Evolutionary conservation across 1,139 yeast species (phyloP).

Genomic region (Hemisphaericaspora xylofermentans): DNA sequence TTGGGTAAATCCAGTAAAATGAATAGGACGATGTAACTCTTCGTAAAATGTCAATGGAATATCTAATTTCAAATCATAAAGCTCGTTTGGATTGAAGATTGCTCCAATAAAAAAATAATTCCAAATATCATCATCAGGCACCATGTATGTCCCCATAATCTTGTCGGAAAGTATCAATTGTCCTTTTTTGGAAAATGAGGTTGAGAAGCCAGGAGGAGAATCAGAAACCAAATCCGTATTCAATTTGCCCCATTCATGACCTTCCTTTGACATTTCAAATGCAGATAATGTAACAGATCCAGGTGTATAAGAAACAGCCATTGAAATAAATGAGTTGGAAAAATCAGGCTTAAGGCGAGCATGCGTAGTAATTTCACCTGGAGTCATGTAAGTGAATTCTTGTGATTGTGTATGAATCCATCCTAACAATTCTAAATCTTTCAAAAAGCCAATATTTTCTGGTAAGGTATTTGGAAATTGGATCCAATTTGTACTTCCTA

Average conservation of each 20-base stretch:
- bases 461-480: conserved; percentile 59
- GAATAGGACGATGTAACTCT: conserved; percentile 85
- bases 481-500: conserved; percentile 69
- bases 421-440: conserved; percentile 63
- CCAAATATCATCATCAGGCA: conserved; percentile 87
- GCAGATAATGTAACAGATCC: conserved; percentile 83
- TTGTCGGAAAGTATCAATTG: conserved; percentile 77
- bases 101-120: conserved; percentile 89
- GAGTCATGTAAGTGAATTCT: conserved; percentile 61
- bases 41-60: conserved; percentile 81
- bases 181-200: conserved; percentile 57
- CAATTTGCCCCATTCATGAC: conserved; percentile 72
- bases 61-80: conserved; percentile 70
- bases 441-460: conserved; percentile 28
- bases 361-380: conserved; percentile 65
- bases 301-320: conserved; percentile 73
- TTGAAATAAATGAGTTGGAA: conserved; percentile 47
- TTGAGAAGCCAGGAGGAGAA: conserved; percentile 63
- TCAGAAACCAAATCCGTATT: conserved; percentile 58
- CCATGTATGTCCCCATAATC: conserved; percentile 78
- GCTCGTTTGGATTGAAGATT: conserved; percentile 64
- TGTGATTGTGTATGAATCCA: conserved; percentile 79
- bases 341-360: conserved; percentile 32
- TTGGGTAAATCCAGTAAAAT: conserved; percentile 73
- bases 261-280: conserved; percentile 59